Evolutionary conservation across 1,284 basidiomycete genomes (phyloP).

Genomic region (Ustilago shanxiensis): DNA sequence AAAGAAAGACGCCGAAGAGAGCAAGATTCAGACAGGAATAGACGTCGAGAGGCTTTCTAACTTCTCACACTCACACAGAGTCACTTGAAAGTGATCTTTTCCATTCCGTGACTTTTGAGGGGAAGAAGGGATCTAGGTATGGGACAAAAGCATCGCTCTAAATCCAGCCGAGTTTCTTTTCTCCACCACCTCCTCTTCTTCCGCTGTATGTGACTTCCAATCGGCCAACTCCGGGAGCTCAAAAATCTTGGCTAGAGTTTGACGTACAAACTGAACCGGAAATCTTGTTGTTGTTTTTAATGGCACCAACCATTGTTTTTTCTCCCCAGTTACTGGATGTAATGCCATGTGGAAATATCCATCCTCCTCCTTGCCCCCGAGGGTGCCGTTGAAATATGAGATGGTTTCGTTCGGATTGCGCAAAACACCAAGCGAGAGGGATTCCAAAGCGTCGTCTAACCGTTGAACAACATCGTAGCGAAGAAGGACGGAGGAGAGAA

Average conservation of each 20-base stretch:
- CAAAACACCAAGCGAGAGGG: background rate
- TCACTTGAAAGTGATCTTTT: background rate
- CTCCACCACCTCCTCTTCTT: constrained; percentile 5
- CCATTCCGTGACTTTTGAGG: too few relatives aligned
- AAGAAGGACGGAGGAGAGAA: background rate
- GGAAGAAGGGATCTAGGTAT: too few relatives aligned
- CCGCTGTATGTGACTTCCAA: constrained; percentile 52
- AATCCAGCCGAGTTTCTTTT: constrained; percentile 17
- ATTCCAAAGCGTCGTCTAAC: constrained; percentile 14
- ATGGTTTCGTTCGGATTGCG: background rate
- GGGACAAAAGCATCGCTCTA: constrained; percentile 1
- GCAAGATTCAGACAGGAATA: background rate
- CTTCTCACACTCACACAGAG: background rate
- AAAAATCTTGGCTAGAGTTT: constrained; percentile 51
- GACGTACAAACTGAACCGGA: constrained; percentile 40
- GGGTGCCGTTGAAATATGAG: constrained; percentile 26
- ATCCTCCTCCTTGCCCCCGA: constrained; percentile 26
- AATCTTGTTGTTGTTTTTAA: constrained; percentile 17
- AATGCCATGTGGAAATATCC: constrained; percentile 30
- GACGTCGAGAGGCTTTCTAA: background rate
- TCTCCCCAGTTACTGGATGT: background rate
- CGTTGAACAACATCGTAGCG: background rate
- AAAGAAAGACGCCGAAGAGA: background rate
- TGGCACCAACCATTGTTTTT: constrained; percentile 34
- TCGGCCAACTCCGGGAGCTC: constrained; percentile 56